phyloP scores from a whole-genome alignment of 805 yeast genomes.

The Metschnikowia rubicola region DNA sequence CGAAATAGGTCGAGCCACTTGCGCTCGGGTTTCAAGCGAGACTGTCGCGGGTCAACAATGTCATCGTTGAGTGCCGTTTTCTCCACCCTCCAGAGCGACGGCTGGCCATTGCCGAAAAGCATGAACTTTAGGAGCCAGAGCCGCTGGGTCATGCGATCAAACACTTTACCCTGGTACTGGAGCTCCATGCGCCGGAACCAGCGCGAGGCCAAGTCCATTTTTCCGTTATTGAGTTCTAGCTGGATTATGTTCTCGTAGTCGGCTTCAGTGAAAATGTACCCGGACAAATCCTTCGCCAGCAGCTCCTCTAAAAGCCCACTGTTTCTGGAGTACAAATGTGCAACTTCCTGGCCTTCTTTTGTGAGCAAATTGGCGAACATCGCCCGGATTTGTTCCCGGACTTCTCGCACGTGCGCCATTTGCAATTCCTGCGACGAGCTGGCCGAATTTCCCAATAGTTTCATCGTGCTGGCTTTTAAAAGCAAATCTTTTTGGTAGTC shows the following conservation, averaged over 20 bases:
- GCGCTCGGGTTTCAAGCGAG: slow-evolving; percentile 17
- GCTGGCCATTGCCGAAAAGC: slow-evolving; percentile 31
- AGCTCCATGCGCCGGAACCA: slow-evolving; percentile 38
- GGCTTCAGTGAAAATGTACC: not conserved
- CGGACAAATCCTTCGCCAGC: not conserved
- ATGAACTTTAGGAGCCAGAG: slow-evolving; percentile 37
- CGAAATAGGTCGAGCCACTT: slow-evolving; percentile 23
- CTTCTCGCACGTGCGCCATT: slow-evolving; percentile 11
- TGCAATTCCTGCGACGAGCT: not conserved
- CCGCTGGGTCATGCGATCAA: slow-evolving; percentile 24
- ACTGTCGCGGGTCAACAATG: slow-evolving; percentile 19
- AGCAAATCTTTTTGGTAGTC: slow-evolving; percentile 12
- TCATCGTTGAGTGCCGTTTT: slow-evolving; percentile 19
- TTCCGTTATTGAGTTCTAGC: slow-evolving; percentile 34
- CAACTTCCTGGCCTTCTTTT: not conserved
- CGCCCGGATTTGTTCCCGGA: slow-evolving; percentile 14
- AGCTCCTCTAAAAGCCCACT: not conserved
- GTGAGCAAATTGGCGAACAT: slow-evolving; percentile 15
- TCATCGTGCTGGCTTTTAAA: slow-evolving; percentile 7
- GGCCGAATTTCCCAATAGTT: not conserved
- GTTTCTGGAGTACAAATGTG: slow-evolving; percentile 9
- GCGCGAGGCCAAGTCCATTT: slow-evolving; percentile 37
- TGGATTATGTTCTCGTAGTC: slow-evolving; percentile 40
- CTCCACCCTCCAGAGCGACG: slow-evolving; percentile 29
- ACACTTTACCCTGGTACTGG: slow-evolving; percentile 8